Evolutionary conservation across 2,329 filamentous ascomycete genomes (phyloP).

Genomic region (Penicillium sp.): DNA sequence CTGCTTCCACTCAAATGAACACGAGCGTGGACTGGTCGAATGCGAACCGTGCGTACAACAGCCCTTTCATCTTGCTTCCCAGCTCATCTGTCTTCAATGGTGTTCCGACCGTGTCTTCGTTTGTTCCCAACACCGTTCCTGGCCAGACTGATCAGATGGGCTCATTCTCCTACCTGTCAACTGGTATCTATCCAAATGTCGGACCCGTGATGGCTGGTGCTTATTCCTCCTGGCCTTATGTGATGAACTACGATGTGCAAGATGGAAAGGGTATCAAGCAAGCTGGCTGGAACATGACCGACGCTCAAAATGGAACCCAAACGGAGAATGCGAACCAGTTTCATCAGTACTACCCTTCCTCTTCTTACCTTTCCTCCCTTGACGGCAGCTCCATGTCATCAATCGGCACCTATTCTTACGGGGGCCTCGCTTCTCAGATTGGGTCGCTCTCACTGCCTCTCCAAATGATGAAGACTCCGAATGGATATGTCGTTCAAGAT

Average conservation of each 20-base stretch:
- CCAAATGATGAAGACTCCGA: slow-evolving; percentile 50
- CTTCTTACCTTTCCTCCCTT: slow-evolving; percentile 54
- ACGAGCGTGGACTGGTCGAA: slow-evolving; percentile 30
- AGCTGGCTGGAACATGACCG: slow-evolving; percentile 44
- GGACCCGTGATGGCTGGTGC: slow-evolving; percentile 35
- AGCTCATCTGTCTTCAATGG: slow-evolving; percentile 36
- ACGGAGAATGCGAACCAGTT: slow-evolving; percentile 63
- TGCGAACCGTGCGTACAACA: slow-evolving; percentile 32
- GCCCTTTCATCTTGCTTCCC: slow-evolving; percentile 34
- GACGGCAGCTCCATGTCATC: slow-evolving; percentile 58
- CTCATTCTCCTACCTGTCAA: slow-evolving; percentile 40
- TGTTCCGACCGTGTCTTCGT: slow-evolving; percentile 31
- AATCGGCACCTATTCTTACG: slow-evolving; percentile 50
- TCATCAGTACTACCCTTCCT: slow-evolving; percentile 63
- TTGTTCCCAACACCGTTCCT: slow-evolving; percentile 30
- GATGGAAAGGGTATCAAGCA: slow-evolving; percentile 40
- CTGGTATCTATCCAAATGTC: slow-evolving; percentile 40
- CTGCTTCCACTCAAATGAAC: slow-evolving; percentile 27
- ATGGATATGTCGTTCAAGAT: slow-evolving; percentile 49
- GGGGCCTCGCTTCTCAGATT: slow-evolving; percentile 66
- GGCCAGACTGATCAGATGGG: slow-evolving; percentile 34
- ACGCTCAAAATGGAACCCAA: slow-evolving; percentile 52
- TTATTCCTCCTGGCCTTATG: slow-evolving; percentile 40
- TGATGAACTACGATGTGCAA: slow-evolving; percentile 38
- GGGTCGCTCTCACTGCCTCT: slow-evolving; percentile 39